phyloP scores from a whole-genome alignment of 768 basidiomycete genomes.

The Suillus subluteus region DNA sequence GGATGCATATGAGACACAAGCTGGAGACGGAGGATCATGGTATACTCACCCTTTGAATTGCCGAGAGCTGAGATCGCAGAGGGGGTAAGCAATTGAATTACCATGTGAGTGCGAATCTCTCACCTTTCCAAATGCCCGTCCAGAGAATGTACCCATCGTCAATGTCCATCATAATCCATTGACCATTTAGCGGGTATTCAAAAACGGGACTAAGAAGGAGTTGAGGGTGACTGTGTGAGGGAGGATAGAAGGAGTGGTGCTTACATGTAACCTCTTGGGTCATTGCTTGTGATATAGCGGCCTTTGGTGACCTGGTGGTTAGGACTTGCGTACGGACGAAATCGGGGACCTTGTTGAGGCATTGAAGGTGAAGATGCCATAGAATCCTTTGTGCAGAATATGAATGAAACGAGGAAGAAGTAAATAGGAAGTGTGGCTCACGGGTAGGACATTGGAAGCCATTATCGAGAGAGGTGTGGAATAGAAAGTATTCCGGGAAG shows the following conservation, averaged over 20 bases:
- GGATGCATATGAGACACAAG: slow-evolving; percentile 22
- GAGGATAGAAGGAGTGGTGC: slow-evolving; percentile 38
- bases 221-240: slow-evolving; percentile 10
- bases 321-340: slow-evolving; percentile 73
- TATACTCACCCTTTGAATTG: slow-evolving; percentile 77
- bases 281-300: slow-evolving; percentile 88
- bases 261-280: slow-evolving; percentile 87
- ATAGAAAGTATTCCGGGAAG: neutral
- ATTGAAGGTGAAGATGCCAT: slow-evolving; percentile 34
- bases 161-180: slow-evolving; percentile 96
- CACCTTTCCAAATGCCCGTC: slow-evolving; percentile 96
- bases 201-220: slow-evolving; percentile 65
- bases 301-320: slow-evolving; percentile 84
- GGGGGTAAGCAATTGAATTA: slow-evolving; percentile 16
- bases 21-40: slow-evolving; percentile 14
- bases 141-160: slow-evolving; percentile 91
- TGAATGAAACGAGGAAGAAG: slow-evolving; percentile 13
- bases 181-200: slow-evolving; percentile 86
- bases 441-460: slow-evolving; percentile 50
- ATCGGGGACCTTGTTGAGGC: slow-evolving; percentile 39
- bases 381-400: slow-evolving; percentile 30
- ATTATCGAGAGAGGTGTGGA: slow-evolving; percentile 27
- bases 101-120: slow-evolving; percentile 12
- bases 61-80: slow-evolving; percentile 60
- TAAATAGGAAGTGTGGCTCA: slow-evolving; percentile 26